Base-by-base conservation (phyloP, 2,329 filamentous ascomycete species). In the Xylaria sp. region DNA sequence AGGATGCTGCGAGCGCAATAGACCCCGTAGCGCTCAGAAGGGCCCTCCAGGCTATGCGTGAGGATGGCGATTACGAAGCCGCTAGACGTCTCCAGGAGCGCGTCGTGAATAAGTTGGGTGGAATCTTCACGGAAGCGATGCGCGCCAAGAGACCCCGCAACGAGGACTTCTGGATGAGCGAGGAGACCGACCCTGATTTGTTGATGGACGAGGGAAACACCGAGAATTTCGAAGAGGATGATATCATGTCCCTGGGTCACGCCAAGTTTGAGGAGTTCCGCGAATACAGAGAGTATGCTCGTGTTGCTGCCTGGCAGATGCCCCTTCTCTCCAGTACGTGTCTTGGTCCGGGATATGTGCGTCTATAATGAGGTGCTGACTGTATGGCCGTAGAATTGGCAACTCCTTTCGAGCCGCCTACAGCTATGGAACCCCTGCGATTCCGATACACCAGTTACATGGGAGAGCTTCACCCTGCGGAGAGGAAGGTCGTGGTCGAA, bases 401-500 rank as follows among this genome's bases (percentile, higher is more conserved):
- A 58, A 90, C 90, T 75, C 88, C 90, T 16, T 97, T 96, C 73
- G 76, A 81, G 62, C 83, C 86, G 2, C 91, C 93, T 1, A 81
- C 83, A 11, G 74, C 80, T 35, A 75, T 85, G 51, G 81, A 90
- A 68, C 85, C 91, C 51, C 84, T 99, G 59, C 89, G 93, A 69
- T 99, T 97, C 85, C 88, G 94, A 69, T 97, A 96, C 79, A 99
- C 94, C 13, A 92, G 89, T 44, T 97, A 97, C 77, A 88, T 99
- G 83, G 93, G 93, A 69, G 94, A 97, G 76, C 80, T 84, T 58
- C 95, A 99, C 76, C 93, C 94, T 0, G 91, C 93, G 2, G 86
- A 92, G 75, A 87, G 86, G 72, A 99, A 99, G 80, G 92, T 99
- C 18, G 92, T 97, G 10, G 86, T 97, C 58, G 90, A 97, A 73